Conservation (phyloP, 2,329 filamentous ascomycete species). For the Stagonosporopsis cucurbitacearum region DNA sequence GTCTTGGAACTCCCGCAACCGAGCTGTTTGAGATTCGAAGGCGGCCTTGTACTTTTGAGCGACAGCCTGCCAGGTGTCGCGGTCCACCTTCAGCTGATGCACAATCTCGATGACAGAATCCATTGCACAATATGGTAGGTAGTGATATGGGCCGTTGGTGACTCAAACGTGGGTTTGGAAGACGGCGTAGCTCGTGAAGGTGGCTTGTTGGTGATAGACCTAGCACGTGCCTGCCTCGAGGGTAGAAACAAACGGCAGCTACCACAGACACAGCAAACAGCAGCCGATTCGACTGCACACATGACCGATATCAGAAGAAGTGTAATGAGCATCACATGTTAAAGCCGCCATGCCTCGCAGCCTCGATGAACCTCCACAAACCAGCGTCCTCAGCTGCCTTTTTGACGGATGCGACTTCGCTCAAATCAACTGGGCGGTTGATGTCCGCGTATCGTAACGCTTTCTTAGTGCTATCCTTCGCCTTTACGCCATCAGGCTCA, state of each 20-base stretch:
- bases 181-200: background rate
- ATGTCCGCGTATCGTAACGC: slow-evolving; percentile 76
- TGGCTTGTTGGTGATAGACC: background rate
- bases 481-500: slow-evolving; percentile 38
- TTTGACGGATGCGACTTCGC: slow-evolving; percentile 71
- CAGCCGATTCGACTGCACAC: too few relatives aligned
- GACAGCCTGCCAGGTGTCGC: slow-evolving; percentile 40
- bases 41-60: slow-evolving; percentile 38
- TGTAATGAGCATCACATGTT: slow-evolving; percentile 53
- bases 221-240: background rate
- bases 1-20: slow-evolving; percentile 34
- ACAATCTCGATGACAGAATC: slow-evolving; percentile 25
- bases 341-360: slow-evolving; percentile 63
- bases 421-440: slow-evolving; percentile 70
- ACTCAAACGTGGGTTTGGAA: slow-evolving; percentile 1
- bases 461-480: slow-evolving; percentile 37
- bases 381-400: slow-evolving; percentile 73
- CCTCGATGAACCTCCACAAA: slow-evolving; percentile 79
- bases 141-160: slow-evolving; percentile 27
- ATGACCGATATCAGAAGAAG: too few relatives aligned
- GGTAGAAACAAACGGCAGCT: background rate
- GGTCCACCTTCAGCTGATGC: slow-evolving; percentile 35
- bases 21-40: slow-evolving; percentile 34
- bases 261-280: background rate
- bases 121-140: slow-evolving; percentile 19